phyloP scores from a whole-genome alignment of 352 stramenopile genomes.

The Pythium phragmiticola region DNA sequence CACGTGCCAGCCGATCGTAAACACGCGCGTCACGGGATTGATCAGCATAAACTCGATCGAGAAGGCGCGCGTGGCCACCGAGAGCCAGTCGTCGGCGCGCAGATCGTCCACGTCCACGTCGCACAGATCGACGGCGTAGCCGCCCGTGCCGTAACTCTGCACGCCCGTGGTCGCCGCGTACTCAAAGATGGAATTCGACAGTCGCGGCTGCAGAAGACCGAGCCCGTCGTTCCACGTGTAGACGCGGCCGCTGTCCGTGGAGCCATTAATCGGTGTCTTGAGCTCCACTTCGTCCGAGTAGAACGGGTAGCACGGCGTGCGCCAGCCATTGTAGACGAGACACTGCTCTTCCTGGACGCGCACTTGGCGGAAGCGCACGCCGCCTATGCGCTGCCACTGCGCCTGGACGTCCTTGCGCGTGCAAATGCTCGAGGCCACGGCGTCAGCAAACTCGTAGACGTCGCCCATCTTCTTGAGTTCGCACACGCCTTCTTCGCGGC shows the following conservation, averaged over 20 bases:
- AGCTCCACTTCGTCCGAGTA: constrained; percentile 55
- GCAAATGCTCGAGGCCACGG: constrained; percentile 56
- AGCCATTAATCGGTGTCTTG: constrained; percentile 43
- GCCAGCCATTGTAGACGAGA: constrained; percentile 56
- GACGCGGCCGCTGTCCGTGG: constrained; percentile 30
- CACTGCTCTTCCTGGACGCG: constrained; percentile 78
- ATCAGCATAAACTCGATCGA: constrained; percentile 86
- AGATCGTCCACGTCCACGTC: constrained; percentile 57
- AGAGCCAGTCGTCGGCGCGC: constrained; percentile 71
- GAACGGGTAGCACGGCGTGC: constrained; percentile 70
- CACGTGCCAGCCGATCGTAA: constrained; percentile 84
- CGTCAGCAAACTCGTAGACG: constrained; percentile 74
- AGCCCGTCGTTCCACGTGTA: constrained; percentile 75
- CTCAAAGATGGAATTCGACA: constrained; percentile 57
- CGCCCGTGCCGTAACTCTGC: constrained; percentile 60
- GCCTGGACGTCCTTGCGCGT: constrained; percentile 47
- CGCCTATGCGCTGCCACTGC: constrained; percentile 77
- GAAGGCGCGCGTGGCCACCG: constrained; percentile 74
- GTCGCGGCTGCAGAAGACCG: constrained; percentile 48
- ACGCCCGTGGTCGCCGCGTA: constrained; percentile 33
- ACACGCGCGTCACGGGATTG: constrained; percentile 87
- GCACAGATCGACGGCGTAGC: constrained; percentile 78
- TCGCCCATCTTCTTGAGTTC: constrained; percentile 73
- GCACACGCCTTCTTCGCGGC: constrained; percentile 76
- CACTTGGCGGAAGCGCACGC: constrained; percentile 80